phyloP scores from a whole-genome alignment of 257 asterid genomes.

The Capsicum rhomboideum region DNA sequence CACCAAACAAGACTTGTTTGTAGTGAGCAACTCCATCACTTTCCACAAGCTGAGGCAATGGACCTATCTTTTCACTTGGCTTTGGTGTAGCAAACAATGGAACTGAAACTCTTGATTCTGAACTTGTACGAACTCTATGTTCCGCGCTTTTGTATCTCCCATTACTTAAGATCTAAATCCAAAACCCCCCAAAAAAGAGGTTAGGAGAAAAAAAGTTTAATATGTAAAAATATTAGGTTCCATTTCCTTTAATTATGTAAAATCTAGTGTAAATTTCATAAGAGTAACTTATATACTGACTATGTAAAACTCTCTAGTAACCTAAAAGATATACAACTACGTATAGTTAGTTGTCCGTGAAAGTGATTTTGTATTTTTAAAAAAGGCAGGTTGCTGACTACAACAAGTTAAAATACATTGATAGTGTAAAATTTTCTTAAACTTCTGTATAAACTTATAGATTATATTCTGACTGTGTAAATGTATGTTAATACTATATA shows the following conservation, averaged over 20 bases:
- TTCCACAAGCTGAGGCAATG: conserved; percentile 25
- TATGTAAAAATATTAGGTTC: background rate
- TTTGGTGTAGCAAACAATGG: conserved; percentile 24
- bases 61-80: conserved; percentile 20
- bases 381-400: background rate
- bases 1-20: conserved; percentile 18
- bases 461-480: background rate
- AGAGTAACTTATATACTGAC: background rate
- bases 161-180: conserved; percentile 24
- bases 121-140: conserved; percentile 28
- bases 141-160: conserved; percentile 36
- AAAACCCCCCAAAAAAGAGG: background rate
- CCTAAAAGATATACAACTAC: background rate
- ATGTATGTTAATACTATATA: too few relatives aligned
- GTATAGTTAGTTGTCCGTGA: background rate
- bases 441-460: background rate
- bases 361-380: background rate
- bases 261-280: background rate
- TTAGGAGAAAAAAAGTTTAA: background rate
- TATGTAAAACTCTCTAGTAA: background rate
- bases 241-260: background rate
- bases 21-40: conserved; percentile 17
- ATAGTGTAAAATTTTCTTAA: background rate
- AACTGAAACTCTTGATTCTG: conserved; percentile 27
- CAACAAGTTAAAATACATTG: background rate